These are phyloP conservation scores for Dipodascopsis tothii DNA, from an alignment of 805 yeast genomes.

Conservation along the genomic window DNA sequence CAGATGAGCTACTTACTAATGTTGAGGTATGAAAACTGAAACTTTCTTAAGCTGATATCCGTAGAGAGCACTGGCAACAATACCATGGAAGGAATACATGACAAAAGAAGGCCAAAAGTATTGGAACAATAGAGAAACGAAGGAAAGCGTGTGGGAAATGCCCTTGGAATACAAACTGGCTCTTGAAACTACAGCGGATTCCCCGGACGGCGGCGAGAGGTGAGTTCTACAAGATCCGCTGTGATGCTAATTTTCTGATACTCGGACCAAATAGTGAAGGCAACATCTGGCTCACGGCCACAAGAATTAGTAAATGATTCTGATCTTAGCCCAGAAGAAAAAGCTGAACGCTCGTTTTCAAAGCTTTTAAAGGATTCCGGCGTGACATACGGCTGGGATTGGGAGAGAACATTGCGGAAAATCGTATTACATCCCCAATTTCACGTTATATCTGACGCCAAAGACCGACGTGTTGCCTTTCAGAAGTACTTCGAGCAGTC, in stretches of 20 bases:
- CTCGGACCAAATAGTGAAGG: too few relatives aligned
- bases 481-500: constrained; percentile 48
- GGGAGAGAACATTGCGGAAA: constrained; percentile 52
- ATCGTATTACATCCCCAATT: constrained; percentile 56
- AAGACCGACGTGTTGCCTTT: constrained; percentile 51
- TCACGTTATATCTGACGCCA: constrained; percentile 58
- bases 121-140: constrained; percentile 58
- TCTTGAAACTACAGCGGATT: too few relatives aligned
- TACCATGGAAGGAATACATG: constrained; percentile 48
- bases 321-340: too few relatives aligned
- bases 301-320: too few relatives aligned
- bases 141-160: constrained; percentile 73
- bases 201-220: constrained; percentile 1
- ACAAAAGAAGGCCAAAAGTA: constrained; percentile 56
- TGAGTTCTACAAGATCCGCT: neutral
- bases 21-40: neutral
- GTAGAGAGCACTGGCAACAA: constrained; percentile 40
- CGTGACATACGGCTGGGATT: constrained; percentile 72
- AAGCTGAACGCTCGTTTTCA: too few relatives aligned
- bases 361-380: constrained; percentile 46
- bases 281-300: too few relatives aligned
- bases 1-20: constrained; percentile 42
- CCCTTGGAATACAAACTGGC: constrained; percentile 45
- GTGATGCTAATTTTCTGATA: neutral
- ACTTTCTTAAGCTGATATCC: constrained; percentile 1